Conservation (phyloP, 164 flowering plant species). For the Dillenia turbinata region DNA sequence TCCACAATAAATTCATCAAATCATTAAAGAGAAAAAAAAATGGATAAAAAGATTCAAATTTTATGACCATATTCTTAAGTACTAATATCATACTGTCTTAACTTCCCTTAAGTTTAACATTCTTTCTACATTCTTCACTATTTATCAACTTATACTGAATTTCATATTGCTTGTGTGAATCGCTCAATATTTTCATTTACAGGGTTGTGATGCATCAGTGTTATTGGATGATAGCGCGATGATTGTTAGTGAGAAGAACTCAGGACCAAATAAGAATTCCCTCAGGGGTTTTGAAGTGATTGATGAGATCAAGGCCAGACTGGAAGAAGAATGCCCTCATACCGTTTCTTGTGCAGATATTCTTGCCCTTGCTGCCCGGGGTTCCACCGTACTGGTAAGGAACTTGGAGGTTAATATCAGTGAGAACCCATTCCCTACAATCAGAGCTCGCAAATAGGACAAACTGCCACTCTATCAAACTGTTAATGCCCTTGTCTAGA, state of each 20-base stretch:
- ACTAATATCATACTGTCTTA: too few relatives aligned
- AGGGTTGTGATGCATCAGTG: conserved; percentile 92
- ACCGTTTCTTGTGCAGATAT: conserved; percentile 97
- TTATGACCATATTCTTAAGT: too few relatives aligned
- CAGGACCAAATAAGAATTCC: conserved; percentile 74
- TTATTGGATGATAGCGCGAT: conserved; percentile 53
- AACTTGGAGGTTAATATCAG: background rate
- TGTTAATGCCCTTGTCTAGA: too few relatives aligned
- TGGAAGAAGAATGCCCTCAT: conserved; percentile 75
- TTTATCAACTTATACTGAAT: background rate
- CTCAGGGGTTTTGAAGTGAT: conserved; percentile 78
- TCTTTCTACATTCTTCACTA: background rate
- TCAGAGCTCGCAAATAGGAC: too few relatives aligned
- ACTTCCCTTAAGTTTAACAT: too few relatives aligned
- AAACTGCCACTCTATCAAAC: too few relatives aligned
- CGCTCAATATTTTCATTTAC: conserved; percentile 14
- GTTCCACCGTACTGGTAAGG: conserved; percentile 68
- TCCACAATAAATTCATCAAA: background rate
- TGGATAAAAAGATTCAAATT: too few relatives aligned
- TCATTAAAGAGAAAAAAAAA: background rate
- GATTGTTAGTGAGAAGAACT: conserved; percentile 58
- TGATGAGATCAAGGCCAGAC: conserved; percentile 67
- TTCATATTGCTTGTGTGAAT: background rate
- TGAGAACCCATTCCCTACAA: too few relatives aligned
- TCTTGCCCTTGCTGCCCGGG: conserved; percentile 77